Base-by-base conservation (phyloP, 2,329 filamentous ascomycete genomes). In the Teratosphaeriaceae sp. region DNA sequence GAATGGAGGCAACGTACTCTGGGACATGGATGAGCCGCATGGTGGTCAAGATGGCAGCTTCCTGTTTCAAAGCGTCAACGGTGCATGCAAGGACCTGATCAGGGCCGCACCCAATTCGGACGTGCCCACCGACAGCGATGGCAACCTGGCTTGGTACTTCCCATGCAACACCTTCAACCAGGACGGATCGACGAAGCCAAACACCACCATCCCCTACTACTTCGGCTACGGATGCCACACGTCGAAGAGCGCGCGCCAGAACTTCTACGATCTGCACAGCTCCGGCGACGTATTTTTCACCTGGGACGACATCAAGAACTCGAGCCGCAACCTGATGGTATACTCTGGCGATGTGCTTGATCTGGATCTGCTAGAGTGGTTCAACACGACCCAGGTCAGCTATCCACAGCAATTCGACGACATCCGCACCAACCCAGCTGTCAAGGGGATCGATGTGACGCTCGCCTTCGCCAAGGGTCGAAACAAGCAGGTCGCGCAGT, bases 21-120 rank as follows among this genome's bases (percentile, higher is more conserved):
- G 80, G 59, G 88, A 96, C 61, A 69, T 94, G n/a, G 76, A 82
- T 1, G 78, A 84, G 53, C 86, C 86, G 59, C 80, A 90, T 55
- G 83, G 82, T 43, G 92, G 89, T n/a, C 78, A 85, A 65, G 94
- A 98, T 61, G 90, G 87, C 45, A 97, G 89, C 60, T 98, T 98
- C 63, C 69, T 98, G 59, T 98, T 98, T 68, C 92, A 98, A 63
- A 94, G 97, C 53, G 92, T 98, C 64, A 98, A 98, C 56, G 94
- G 92, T 37, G 85, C 85, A 49, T 98, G 92, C 76, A 98, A 97
- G 69, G 85, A 77, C 8, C 67, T 97, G 44, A 95, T 98, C 61
- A 94, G 79, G 1, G 66, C 74, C 6, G 78, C 84, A 1, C 61
- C 75, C 1, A 72, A 72, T 43, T 94, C 89, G 1, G 83, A 88